Evolutionary conservation across 1,139 yeast species (phyloP), one percentile per base, ranked within the genome.

Genomic region (Blastobotrys arbuscula): DNA sequence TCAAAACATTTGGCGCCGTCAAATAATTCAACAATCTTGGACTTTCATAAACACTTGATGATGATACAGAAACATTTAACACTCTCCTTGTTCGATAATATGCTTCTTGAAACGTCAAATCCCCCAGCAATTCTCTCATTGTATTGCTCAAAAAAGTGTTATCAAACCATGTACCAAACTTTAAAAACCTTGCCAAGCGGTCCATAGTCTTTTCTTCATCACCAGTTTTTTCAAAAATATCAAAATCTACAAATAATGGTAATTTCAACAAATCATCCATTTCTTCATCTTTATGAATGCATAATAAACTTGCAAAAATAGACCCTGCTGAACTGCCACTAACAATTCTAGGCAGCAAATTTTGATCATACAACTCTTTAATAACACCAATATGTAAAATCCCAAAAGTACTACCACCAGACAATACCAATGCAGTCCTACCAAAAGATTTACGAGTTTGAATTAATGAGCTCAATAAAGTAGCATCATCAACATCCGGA

Each of bases 291-390:
- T 82, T 78, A 61, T 85, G 88, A 18, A 86, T 83, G 60, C 96
- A 88, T 45, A 92, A 72, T 16, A 90, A 79, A 49, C 96, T 79
- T 12, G 98, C 97, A 50, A 94, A 83, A 48, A 92, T 90, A 0
- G 97, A 89, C 16, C 99, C 99, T 0, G 97, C 96, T 13, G 96
- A 87, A 10, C 96, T 84, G 0, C 99, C 98, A 47, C 95, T 84
- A n/a, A 92, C 79, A 44, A 92, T 87, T 44, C 89, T 74, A 0
- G 99, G 99, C 39, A 92, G 70, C 33, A 90, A 71, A 47, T 83
- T 81, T 42, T 78, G 76, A 57, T 86, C 94, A 44, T 84, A 69
- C 38, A 92, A 72, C 7, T 94, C 85, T 6, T 89, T 79, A 48
- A 90, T 71, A 0, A 92, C 97, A 0, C 99, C 99, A 49, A 89